Base-by-base conservation (phyloP, 495 filamentous ascomycete genomes). In the Stereocaulon alpinum region DNA sequence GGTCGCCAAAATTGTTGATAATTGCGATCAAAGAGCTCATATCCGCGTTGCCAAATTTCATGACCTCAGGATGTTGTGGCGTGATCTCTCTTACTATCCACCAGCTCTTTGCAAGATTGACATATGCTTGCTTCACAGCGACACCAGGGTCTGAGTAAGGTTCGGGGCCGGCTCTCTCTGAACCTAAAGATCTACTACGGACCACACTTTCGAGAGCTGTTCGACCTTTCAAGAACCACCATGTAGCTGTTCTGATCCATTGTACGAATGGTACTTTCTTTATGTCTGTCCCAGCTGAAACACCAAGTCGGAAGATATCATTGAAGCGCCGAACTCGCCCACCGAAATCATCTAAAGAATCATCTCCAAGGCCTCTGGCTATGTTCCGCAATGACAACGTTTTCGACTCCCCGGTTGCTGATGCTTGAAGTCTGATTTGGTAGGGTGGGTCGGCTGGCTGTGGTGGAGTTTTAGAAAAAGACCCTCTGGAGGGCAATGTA, bases 201-300 rank as follows among this genome's bases (percentile, higher is more conserved):
- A 90, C 83, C 57, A 83, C 77, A 11, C 71, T 72, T 71, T 96
- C 90, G 50, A 95, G 73, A 6, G 80, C 78, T 48, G 82, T 77
- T 63, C 89, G 82, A 55, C 88, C 91, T 40, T 78, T 82, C 59
- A 94, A 66, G 65, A 95, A 95, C 91, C 91, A 96, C 91, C 91
- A 96, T 3, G 86, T 69, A 18, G 82, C 82, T 47, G 82, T 85
- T 60, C 85, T 74, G 14, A 87, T 75, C 76, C 91, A 83, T 65
- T 89, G 81, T 20, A 80, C 71, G 3, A 80, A 75, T 9, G 77
- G 77, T 12, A 78, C 82, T 55, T 76, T 77, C 56, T 76, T 70
- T n/a, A 86, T 50, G 0, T 86, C 82, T 56, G 79, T 81, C n/a
- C 80, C 77, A 44, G 80, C 77, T 65, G 92, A 86, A 3, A 88